phyloP scores from a whole-genome alignment of 176 grass and related monocot species.

The Oryza officinalis region DNA sequence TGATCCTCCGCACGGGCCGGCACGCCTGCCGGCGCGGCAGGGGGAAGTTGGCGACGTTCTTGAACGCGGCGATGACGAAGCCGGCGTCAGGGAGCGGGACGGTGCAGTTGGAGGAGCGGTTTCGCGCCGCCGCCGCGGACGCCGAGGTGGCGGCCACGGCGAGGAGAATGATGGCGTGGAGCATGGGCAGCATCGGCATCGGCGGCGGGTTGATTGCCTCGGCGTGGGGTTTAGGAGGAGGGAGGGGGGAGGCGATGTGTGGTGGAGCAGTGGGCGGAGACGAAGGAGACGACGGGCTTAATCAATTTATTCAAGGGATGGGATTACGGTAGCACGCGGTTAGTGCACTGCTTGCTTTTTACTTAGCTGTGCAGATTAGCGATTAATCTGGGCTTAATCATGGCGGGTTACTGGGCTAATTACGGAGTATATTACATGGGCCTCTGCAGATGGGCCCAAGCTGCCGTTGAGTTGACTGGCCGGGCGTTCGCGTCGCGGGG shows the following conservation, averaged over 20 bases:
- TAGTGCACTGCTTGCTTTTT: neutral
- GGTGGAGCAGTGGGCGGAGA: neutral
- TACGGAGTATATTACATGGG: neutral
- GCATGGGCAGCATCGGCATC: constrained; percentile 7
- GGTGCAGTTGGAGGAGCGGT: constrained; percentile 19
- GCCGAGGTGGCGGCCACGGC: neutral
- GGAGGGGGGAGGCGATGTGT: neutral
- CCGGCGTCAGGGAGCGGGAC: constrained; percentile 23
- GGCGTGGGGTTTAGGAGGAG: neutral
- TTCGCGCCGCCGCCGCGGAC: neutral
- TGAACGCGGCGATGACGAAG: constrained; percentile 54
- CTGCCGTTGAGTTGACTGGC: too few relatives aligned
- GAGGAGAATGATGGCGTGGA: neutral
- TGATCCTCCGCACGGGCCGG: constrained; percentile 35
- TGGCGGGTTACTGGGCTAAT: neutral
- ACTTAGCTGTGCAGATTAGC: neutral
- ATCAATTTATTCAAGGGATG: too few relatives aligned
- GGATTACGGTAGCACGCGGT: neutral
- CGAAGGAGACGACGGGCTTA: neutral
- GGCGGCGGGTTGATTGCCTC: neutral
- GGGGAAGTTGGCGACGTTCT: constrained; percentile 45
- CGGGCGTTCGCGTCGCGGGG: too few relatives aligned
- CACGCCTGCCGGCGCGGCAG: constrained; percentile 14
- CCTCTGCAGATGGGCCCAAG: neutral
- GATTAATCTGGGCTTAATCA: neutral